Percentiles rank a stretch among this genome's conserved stretches.
phyloP scores from a whole-genome alignment of 2,329 filamentous ascomycete species.

The Albifimbria verrucaria region DNA sequence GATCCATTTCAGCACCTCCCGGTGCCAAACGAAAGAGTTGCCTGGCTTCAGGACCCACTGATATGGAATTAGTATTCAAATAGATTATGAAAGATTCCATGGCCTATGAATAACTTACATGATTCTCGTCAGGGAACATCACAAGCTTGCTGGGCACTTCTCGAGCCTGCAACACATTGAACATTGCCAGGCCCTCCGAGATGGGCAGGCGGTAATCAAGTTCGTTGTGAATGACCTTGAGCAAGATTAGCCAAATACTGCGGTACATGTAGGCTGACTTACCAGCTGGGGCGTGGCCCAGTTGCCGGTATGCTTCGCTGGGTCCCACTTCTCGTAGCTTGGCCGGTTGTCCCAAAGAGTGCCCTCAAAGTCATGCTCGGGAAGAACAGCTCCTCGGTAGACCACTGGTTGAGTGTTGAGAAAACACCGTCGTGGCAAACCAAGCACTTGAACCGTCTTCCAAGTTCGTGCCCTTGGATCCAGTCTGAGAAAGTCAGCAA shows the following conservation, averaged over 20 bases:
- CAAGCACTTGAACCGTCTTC: slow-evolving; percentile 80
- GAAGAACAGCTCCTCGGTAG: slow-evolving; percentile 69
- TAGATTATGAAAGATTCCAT: neutral
- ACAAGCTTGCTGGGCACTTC: slow-evolving; percentile 75
- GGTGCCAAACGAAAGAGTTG: slow-evolving; percentile 88
- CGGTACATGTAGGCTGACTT: slow-evolving; percentile 19
- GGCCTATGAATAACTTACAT: slow-evolving; percentile 29
- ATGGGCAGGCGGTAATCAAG: slow-evolving; percentile 86
- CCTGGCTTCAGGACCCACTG: slow-evolving; percentile 87
- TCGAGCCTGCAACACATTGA: slow-evolving; percentile 77
- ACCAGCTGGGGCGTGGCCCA: slow-evolving; percentile 88
- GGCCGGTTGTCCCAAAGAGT: slow-evolving; percentile 59
- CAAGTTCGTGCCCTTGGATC: slow-evolving; percentile 84
- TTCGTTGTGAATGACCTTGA: slow-evolving; percentile 72
- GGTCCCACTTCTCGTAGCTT: slow-evolving; percentile 68
- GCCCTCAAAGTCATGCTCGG: slow-evolving; percentile 65
- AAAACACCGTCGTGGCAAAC: slow-evolving; percentile 89
- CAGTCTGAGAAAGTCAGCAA: slow-evolving; percentile 58
- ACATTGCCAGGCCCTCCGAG: slow-evolving; percentile 78
- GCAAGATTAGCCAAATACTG: slow-evolving; percentile 6
- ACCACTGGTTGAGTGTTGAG: slow-evolving; percentile 63
- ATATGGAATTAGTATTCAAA: slow-evolving; percentile 4
- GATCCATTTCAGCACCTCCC: slow-evolving; percentile 77
- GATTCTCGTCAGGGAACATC: slow-evolving; percentile 74
- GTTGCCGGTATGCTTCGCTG: slow-evolving; percentile 57